Evolutionary conservation across 179 eudicot genomes (phyloP).

Genomic region (Silene vulgaris): DNA sequence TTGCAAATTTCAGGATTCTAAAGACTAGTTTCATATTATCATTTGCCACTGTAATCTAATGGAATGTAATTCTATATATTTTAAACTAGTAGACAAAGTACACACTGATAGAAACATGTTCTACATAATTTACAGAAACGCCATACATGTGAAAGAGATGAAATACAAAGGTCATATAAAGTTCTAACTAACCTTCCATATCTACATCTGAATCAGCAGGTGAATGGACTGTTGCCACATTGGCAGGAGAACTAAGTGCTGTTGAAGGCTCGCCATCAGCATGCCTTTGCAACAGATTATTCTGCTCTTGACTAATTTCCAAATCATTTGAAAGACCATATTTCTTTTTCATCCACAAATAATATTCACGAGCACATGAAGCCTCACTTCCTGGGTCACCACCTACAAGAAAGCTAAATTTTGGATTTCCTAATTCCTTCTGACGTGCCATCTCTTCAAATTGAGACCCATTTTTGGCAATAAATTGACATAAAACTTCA

Average conservation of each 20-base stretch:
- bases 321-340: conserved; percentile 24
- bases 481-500: conserved; percentile 45
- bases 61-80: neutral
- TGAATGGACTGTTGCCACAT: conserved; percentile 37
- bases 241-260: conserved; percentile 22
- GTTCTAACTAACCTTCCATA: conserved; percentile 74
- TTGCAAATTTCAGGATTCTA: neutral
- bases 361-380: conserved; percentile 50
- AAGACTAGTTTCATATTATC: neutral
- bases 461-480: conserved; percentile 53
- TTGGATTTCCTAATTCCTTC: conserved; percentile 52
- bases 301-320: conserved; percentile 22
- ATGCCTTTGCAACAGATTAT: conserved; percentile 21
- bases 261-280: conserved; percentile 24
- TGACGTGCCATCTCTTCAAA: conserved; percentile 49
- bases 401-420: conserved; percentile 54
- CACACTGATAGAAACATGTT: neutral
- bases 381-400: conserved; percentile 66
- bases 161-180: conserved; percentile 2
- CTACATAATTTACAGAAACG: neutral
- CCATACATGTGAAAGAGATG: neutral
- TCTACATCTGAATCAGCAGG: conserved; percentile 86
- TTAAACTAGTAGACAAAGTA: neutral
- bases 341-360: conserved; percentile 57
- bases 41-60: neutral